These are phyloP conservation scores for Euphrasia confusa DNA, from an alignment of 257 asterid genomes.

Conservation along the genomic window DNA sequence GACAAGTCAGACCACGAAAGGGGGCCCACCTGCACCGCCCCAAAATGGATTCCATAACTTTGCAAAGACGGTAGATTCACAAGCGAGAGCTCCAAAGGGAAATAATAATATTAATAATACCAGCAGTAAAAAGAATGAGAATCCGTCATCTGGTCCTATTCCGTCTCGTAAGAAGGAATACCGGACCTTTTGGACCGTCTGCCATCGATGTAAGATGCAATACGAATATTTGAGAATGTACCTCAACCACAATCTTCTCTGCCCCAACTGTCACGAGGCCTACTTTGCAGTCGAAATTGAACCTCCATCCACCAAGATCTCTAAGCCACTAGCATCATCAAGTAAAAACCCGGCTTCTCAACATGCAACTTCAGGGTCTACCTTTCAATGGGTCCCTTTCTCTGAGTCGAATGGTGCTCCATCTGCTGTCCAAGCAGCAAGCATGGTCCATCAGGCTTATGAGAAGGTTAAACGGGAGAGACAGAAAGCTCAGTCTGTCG, in stretches of 20 bases:
- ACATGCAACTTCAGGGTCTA: no score
- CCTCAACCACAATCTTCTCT: conserved; percentile 65
- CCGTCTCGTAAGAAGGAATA: conserved; percentile 42
- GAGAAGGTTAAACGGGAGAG: conserved; percentile 73
- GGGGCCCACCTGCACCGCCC: conserved; percentile 26
- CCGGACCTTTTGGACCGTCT: conserved; percentile 69
- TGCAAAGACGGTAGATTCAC: conserved; percentile 41
- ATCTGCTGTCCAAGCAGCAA: conserved; percentile 65
- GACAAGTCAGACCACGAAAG: conserved; percentile 28
- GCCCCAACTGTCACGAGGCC: conserved; percentile 79
- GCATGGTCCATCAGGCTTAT: conserved; percentile 67
- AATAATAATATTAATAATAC: conserved; percentile 6
- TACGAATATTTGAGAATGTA: conserved; percentile 75
- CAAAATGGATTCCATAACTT: conserved; percentile 59
- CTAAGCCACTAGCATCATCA: conserved; percentile 29
- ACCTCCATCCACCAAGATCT: conserved; percentile 45
- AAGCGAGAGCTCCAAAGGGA: conserved; percentile 38
- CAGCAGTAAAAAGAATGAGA: conserved; percentile 24
- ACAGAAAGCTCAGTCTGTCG: conserved; percentile 63
- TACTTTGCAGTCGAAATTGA: conserved; percentile 60
- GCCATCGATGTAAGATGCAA: conserved; percentile 75
- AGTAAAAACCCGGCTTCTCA: conserved; percentile 12
- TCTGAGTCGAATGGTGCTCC: conserved; percentile 41
- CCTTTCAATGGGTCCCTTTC: conserved; percentile 62
- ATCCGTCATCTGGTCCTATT: conserved; percentile 32